A percentile compares a stretch with the other conserved stretches of the same genome.
Conservation (phyloP, 2,329 filamentous ascomycete species). For the Lachnellula subtilissima region DNA sequence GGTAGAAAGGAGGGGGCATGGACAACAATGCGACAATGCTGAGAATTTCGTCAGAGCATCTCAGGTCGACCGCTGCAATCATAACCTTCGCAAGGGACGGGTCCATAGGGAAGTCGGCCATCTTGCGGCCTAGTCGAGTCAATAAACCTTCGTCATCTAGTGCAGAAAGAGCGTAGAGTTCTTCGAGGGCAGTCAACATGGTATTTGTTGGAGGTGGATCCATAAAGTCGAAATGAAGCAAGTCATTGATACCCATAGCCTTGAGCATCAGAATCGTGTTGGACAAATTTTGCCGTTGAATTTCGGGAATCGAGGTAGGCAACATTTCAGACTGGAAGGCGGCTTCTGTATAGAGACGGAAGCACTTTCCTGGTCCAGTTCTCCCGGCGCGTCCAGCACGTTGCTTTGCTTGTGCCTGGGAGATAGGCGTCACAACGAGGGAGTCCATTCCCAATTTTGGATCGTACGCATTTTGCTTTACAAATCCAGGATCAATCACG, state of each 20-base stretch:
- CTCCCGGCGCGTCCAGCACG: conserved; percentile 86
- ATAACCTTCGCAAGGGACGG: conserved; percentile 86
- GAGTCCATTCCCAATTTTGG: conserved; percentile 98
- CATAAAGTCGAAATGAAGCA: conserved; percentile 98
- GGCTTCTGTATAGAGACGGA: conserved; percentile 89
- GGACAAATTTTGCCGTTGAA: conserved; percentile 88
- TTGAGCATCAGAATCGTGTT: conserved; percentile 96
- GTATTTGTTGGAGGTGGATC: conserved; percentile 96
- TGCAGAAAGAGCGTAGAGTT: conserved; percentile 85
- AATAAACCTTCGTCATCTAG: conserved; percentile 93
- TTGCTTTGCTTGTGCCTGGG: conserved; percentile 93
- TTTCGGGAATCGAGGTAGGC: conserved; percentile 92
- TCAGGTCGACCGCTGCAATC: conserved; percentile 79
- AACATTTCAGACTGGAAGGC: conserved; percentile 97
- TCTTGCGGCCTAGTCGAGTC: conserved; percentile 86
- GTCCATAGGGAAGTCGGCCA: conserved; percentile 99
- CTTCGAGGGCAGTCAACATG: conserved; percentile 93
- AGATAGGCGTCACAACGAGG: conserved; percentile 90
- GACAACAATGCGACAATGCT: conserved; percentile 94
- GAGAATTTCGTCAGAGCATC: conserved; percentile 90
- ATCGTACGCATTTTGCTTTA: conserved; percentile 96
- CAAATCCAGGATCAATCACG: conserved; percentile 93
- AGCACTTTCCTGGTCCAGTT: conserved; percentile 94
- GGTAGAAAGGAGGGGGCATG: conserved; percentile 82
- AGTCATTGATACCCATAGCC: conserved; percentile 97